Evolutionary conservation across 495 filamentous ascomycete genomes (phyloP).

Genomic region (Tirmania nivea): DNA sequence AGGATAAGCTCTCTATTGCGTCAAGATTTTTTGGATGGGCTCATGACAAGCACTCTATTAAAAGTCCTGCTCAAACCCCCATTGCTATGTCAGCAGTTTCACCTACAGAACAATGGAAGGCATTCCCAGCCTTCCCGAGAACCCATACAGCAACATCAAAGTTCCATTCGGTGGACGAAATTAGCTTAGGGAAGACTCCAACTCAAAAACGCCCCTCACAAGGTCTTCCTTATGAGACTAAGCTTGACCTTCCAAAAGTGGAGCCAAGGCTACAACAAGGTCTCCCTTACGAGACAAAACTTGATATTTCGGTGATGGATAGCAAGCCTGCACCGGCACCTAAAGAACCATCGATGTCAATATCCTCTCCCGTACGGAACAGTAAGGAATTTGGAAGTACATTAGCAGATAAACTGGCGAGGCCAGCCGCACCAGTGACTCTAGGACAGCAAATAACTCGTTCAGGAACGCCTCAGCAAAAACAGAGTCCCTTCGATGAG

Average conservation of each 20-base stretch:
- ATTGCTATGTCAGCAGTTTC: slow-evolving; percentile 82
- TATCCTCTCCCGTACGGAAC: slow-evolving; percentile 14
- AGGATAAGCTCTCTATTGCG: slow-evolving; percentile 9
- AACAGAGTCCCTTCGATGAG: not conserved
- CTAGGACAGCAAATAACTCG: not conserved
- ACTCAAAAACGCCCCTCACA: not conserved
- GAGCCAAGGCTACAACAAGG: slow-evolving; percentile 21
- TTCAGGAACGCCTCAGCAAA: not conserved
- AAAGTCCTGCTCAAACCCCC: slow-evolving; percentile 57
- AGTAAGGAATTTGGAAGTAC: slow-evolving; percentile 9
- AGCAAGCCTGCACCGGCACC: slow-evolving; percentile 4
- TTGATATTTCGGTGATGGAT: not conserved
- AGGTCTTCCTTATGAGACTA: not conserved
- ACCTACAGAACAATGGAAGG: slow-evolving; percentile 31
- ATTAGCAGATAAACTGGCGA: not conserved
- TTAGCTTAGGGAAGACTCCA: slow-evolving; percentile 3
- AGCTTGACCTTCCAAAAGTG: slow-evolving; percentile 28
- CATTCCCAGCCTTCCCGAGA: slow-evolving; percentile 23
- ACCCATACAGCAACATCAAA: slow-evolving; percentile 51
- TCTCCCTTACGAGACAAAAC: not conserved
- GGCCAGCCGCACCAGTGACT: not conserved
- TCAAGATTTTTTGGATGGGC: slow-evolving; percentile 38
- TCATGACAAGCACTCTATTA: slow-evolving; percentile 56
- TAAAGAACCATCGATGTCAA: slow-evolving; percentile 9
- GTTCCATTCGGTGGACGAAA: slow-evolving; percentile 70